Percentiles rank a stretch among this genome's conserved stretches.
Evolutionary conservation across 148 eudicot genomes (phyloP).

Genomic region (Diospyros kaki): DNA sequence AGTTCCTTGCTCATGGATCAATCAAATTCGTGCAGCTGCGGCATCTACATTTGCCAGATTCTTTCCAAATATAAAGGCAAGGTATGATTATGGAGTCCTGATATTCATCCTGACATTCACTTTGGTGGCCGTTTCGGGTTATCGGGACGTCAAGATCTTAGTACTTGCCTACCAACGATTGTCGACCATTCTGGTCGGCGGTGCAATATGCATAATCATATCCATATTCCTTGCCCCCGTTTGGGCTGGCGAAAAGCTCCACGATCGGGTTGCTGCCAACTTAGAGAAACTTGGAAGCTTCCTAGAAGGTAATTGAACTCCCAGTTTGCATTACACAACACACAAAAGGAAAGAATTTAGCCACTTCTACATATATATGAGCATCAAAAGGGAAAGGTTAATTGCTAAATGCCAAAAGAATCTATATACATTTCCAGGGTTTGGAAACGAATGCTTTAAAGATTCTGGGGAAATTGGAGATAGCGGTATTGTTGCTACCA

Average conservation of each 20-base stretch:
- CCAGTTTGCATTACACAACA: not conserved
- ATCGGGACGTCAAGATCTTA: constrained; percentile 28
- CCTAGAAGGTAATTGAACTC: constrained; percentile 37
- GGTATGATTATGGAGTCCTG: constrained; percentile 46
- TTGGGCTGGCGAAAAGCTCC: constrained; percentile 64
- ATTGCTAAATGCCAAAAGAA: no score
- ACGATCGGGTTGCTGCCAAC: constrained; percentile 25
- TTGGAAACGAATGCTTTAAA: constrained; percentile 33
- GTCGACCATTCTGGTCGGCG: constrained; percentile 36
- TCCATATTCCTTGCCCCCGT: constrained; percentile 38
- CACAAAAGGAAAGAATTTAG: not conserved
- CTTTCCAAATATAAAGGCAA: constrained; percentile 31
- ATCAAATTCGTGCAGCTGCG: constrained; percentile 31
- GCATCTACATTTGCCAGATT: constrained; percentile 34
- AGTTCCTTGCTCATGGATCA: not conserved
- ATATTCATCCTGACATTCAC: constrained; percentile 48
- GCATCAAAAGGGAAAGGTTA: no score
- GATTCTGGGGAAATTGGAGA: constrained; percentile 11
- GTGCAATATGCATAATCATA: constrained; percentile 29
- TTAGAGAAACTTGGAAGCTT: constrained; percentile 35
- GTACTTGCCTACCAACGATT: constrained; percentile 33
- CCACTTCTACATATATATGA: not conserved
- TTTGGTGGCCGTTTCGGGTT: constrained; percentile 40
- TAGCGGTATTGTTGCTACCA: not conserved
- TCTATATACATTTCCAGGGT: constrained; percentile 18